Conservation (phyloP, 805 yeast genomes). For the Metschnikowia corniflorae region DNA sequence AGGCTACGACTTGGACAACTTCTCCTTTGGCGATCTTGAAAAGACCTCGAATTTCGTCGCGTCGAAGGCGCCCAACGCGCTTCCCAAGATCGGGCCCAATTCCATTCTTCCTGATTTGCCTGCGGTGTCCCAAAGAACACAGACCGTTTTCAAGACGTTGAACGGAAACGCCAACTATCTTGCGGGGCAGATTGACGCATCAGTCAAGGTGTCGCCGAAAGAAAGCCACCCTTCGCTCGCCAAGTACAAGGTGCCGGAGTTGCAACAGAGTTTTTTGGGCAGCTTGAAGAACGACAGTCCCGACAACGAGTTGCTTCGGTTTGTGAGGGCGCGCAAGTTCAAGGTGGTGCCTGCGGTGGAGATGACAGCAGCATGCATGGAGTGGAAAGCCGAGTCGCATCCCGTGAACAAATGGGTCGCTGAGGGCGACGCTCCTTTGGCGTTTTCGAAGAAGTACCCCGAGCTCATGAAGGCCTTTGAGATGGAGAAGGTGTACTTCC, state of each 20-base stretch:
- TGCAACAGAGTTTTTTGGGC: slow-evolving; percentile 16
- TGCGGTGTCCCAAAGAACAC: slow-evolving; percentile 11
- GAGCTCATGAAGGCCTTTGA: slow-evolving; percentile 16
- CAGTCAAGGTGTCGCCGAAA: slow-evolving; percentile 8
- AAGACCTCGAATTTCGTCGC: slow-evolving; percentile 9
- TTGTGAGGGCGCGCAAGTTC: slow-evolving; percentile 18
- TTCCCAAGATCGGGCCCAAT: slow-evolving; percentile 10
- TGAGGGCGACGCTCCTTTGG: slow-evolving; percentile 16
- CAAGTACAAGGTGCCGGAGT: slow-evolving; percentile 11
- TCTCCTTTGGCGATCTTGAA: slow-evolving; percentile 13
- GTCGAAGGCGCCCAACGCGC: slow-evolving; percentile 13
- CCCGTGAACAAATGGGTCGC: slow-evolving; percentile 25
- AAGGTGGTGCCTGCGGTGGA: slow-evolving; percentile 11
- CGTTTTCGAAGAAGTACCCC: slow-evolving; percentile 13
- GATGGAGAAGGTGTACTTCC: slow-evolving; percentile 16
- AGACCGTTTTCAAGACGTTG: slow-evolving; percentile 6
- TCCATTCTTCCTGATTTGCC: slow-evolving; percentile 11
- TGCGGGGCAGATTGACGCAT: slow-evolving; percentile 10
- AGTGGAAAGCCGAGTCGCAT: slow-evolving; percentile 16
- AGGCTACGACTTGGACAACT: slow-evolving; percentile 17
- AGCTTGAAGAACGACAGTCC: slow-evolving; percentile 17
- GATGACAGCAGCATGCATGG: slow-evolving; percentile 16
- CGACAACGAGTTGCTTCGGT: slow-evolving; percentile 18
- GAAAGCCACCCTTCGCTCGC: slow-evolving; percentile 9
- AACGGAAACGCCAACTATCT: slow-evolving; percentile 15